Conservation (phyloP, 1,284 basidiomycete genomes). For the Inonotus hispidus region DNA sequence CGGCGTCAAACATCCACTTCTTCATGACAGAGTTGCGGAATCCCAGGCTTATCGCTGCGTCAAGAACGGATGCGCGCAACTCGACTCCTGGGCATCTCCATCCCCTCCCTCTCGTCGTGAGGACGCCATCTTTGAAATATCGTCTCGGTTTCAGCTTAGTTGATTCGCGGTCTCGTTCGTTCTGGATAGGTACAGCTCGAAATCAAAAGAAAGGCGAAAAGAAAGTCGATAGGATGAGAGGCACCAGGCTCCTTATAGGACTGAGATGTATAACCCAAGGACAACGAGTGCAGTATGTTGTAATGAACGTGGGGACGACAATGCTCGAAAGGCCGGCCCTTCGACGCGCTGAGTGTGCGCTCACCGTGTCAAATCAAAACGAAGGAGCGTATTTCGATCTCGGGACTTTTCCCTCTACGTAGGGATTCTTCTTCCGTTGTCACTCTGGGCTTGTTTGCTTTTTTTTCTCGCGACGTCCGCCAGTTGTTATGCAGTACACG, state of each 20-base stretch:
- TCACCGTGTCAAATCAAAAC: too few relatives aligned
- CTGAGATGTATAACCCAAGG: not conserved
- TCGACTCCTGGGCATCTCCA: slow-evolving; percentile 1
- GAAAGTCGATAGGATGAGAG: not conserved
- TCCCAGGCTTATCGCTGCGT: slow-evolving; percentile 17
- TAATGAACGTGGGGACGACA: not conserved
- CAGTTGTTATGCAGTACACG: too few relatives aligned
- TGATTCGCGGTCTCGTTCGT: not conserved
- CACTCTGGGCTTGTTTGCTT: too few relatives aligned
- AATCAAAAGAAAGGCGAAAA: not conserved
- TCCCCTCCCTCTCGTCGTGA: not conserved
- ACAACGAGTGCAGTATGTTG: not conserved
- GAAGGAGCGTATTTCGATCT: too few relatives aligned
- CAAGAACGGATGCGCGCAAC: slow-evolving; percentile 18
- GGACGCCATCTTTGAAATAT: not conserved
- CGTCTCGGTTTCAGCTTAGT: too few relatives aligned
- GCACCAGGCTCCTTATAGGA: not conserved
- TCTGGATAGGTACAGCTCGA: not conserved
- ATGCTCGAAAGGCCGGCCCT: not conserved
- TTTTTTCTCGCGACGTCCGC: too few relatives aligned
- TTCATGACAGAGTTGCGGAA: slow-evolving; percentile 18
- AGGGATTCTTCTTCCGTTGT: too few relatives aligned
- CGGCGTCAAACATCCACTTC: slow-evolving; percentile 18
- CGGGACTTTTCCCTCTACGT: too few relatives aligned
- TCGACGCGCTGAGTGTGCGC: not conserved